Percentiles rank a stretch among this genome's conserved stretches.
phyloP scores from a whole-genome alignment of 192 early-diverging fungal species.

The Mortierella alpina region DNA sequence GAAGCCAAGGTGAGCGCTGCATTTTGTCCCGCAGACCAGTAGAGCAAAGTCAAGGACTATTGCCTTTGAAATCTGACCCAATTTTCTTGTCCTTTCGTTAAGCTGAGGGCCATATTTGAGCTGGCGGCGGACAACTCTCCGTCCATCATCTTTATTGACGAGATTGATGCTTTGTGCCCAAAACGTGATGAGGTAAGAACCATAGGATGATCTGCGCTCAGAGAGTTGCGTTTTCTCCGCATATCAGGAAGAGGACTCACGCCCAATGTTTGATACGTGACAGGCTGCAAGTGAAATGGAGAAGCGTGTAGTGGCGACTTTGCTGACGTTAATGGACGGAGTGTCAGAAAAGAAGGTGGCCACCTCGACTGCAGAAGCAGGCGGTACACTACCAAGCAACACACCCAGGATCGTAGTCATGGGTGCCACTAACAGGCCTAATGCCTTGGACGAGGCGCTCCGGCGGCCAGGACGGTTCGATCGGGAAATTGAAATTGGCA shows the following conservation, averaged over 20 bases:
- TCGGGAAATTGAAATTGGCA: conserved; percentile 94
- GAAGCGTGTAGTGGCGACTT: conserved; percentile 90
- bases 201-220: neutral
- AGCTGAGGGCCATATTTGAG: conserved; percentile 82
- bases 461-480: conserved; percentile 96
- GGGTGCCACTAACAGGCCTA: conserved; percentile 93
- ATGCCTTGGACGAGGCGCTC: conserved; percentile 88
- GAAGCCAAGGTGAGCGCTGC: conserved; percentile 76
- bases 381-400: neutral
- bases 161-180: conserved; percentile 93
- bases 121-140: conserved; percentile 77
- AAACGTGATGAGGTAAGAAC: conserved; percentile 78
- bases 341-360: conserved; percentile 43
- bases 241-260: neutral
- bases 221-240: neutral
- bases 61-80: neutral
- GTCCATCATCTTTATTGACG: conserved; percentile 93
- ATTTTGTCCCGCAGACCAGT: too few species aligned
- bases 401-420: conserved; percentile 78
- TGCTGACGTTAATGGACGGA: conserved; percentile 96
- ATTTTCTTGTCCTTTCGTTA: neutral
- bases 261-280: neutral
- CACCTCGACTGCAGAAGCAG: neutral
- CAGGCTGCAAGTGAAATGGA: conserved; percentile 82
- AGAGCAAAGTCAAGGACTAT: neutral